Evolutionary conservation across 352 stramenopile genomes (phyloP).

Genomic region (Globisporangium nagaii): DNA sequence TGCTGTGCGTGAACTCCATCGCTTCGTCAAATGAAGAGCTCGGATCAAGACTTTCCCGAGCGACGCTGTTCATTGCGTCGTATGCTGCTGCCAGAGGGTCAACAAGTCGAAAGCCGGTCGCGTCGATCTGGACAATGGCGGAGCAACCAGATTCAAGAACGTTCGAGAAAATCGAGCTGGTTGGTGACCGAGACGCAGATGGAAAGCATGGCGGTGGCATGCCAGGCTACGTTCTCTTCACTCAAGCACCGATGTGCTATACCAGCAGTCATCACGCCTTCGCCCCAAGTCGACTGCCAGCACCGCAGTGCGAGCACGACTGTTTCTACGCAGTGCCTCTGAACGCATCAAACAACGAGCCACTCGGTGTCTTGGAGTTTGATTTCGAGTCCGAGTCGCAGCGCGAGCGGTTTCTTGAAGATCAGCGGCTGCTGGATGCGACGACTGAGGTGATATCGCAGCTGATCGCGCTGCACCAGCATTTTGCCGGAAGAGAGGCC

Average conservation of each 20-base stretch:
- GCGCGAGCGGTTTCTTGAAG: slow-evolving; percentile 1
- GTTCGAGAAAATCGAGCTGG: background rate
- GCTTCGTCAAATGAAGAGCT: background rate
- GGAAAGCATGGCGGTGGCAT: background rate
- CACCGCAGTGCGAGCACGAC: background rate
- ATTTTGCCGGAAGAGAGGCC: background rate
- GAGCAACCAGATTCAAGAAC: background rate
- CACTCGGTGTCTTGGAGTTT: slow-evolving; percentile 8
- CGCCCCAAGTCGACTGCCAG: background rate
- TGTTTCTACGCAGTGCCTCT: slow-evolving; percentile 4
- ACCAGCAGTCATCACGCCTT: slow-evolving; percentile 2
- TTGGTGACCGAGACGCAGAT: background rate
- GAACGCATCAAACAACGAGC: background rate
- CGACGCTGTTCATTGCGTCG: slow-evolving; percentile 1
- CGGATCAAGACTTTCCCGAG: background rate
- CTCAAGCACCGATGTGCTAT: slow-evolving; percentile 6
- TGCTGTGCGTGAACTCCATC: slow-evolving; percentile 5
- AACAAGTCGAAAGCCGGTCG: background rate
- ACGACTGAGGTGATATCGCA: background rate
- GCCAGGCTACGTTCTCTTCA: background rate
- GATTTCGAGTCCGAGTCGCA: slow-evolving; percentile 9
- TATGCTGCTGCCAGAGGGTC: background rate
- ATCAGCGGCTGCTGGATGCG: background rate
- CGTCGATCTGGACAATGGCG: background rate
- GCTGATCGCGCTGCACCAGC: background rate